Conservation (phyloP, 805 yeast genomes). For the Nakazawaea sp. region DNA sequence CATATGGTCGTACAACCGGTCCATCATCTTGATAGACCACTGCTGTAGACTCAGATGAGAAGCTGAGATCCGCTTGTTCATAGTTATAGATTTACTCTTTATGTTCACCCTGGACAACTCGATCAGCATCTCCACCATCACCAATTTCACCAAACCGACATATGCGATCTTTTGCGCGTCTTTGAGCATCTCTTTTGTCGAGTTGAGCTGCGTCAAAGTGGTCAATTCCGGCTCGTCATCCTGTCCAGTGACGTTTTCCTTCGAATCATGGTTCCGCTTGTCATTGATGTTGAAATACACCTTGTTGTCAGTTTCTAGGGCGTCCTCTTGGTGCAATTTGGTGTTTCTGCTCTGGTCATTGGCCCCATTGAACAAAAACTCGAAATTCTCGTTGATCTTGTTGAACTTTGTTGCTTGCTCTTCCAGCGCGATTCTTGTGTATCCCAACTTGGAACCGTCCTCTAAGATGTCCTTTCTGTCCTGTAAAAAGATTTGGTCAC, state of each 20-base stretch:
- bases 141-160: constrained; percentile 73
- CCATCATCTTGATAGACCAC: constrained; percentile 75
- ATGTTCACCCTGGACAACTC: constrained; percentile 56
- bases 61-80: constrained; percentile 52
- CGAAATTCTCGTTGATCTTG: constrained; percentile 43
- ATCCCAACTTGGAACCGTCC: constrained; percentile 55
- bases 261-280: constrained; percentile 19
- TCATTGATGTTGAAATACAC: constrained; percentile 15
- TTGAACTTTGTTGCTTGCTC: constrained; percentile 73
- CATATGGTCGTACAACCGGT: constrained; percentile 72
- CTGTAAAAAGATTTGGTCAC: constrained; percentile 15
- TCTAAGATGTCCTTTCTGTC: constrained; percentile 19
- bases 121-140: constrained; percentile 75
- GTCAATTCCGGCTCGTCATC: constrained; percentile 28
- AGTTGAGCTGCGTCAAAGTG: constrained; percentile 61
- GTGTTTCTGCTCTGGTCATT: constrained; percentile 20
- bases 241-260: constrained; percentile 21
- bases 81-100: constrained; percentile 42
- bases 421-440: constrained; percentile 83
- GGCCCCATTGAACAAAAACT: constrained; percentile 37
- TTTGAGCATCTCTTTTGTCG: constrained; percentile 73
- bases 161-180: constrained; percentile 90
- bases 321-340: constrained; percentile 19
- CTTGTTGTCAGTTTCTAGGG: constrained; percentile 5
- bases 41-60: constrained; percentile 75